A percentile compares a stretch with the other conserved stretches of the same genome.
Evolutionary conservation across 2,329 filamentous ascomycete genomes (phyloP).

Genomic region (Proliferodiscus dingleyae): DNA sequence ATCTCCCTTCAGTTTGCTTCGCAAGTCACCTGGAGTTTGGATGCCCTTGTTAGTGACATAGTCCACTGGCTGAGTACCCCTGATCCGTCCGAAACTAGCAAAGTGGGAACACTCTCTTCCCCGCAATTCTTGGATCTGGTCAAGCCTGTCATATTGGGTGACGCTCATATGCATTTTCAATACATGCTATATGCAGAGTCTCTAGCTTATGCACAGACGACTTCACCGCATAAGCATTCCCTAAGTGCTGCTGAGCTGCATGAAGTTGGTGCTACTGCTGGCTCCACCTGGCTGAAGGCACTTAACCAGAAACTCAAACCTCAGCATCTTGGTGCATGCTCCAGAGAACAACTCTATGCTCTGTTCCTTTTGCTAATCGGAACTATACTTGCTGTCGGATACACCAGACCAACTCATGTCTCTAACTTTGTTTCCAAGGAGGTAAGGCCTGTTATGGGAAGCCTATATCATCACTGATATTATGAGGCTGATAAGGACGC

Average conservation of each 20-base stretch:
- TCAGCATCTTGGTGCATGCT: conserved; percentile 1
- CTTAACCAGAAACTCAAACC: conserved; percentile 7
- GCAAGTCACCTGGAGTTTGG: conserved; percentile 8
- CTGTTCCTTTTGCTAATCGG: conserved; percentile 8
- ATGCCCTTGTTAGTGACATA: neutral
- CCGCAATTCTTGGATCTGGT: conserved; percentile 6
- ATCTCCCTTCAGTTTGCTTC: conserved; percentile 6
- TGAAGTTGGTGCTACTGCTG: conserved; percentile 4
- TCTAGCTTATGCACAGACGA: conserved; percentile 5
- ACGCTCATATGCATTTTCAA: conserved; percentile 1
- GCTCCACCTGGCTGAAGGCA: neutral
- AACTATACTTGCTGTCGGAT: conserved; percentile 7
- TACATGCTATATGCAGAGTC: conserved; percentile 10
- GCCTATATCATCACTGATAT: too few relatives aligned
- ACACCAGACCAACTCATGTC: neutral
- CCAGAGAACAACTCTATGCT: neutral
- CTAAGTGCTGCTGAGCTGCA: neutral
- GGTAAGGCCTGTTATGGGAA: too few relatives aligned
- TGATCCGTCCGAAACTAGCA: neutral
- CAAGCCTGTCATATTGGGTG: neutral
- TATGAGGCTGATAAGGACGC: too few relatives aligned
- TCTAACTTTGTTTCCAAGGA: too few relatives aligned
- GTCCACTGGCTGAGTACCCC: conserved; percentile 4
- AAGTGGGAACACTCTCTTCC: conserved; percentile 7
- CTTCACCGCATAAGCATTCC: neutral